Evolutionary conservation across 768 basidiomycete species (phyloP), one percentile per base, ranked within the genome.

Genomic region (Lactarius hengduanensis): DNA sequence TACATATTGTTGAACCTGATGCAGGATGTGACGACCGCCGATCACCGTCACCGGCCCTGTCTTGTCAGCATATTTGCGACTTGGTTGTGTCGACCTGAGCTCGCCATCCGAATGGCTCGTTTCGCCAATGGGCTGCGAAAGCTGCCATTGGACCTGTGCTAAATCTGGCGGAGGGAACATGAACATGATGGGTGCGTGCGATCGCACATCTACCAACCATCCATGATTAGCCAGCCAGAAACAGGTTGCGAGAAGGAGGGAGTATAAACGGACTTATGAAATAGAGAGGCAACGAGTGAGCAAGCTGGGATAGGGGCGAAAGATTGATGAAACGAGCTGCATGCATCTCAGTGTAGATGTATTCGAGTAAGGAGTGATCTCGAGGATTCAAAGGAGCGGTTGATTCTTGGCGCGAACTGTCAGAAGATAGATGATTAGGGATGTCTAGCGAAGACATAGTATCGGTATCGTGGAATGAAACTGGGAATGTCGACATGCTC

Each of bases 311-410:
- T 18, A 90, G 73, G 2, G 90, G 89, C 28, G 83, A 76, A 2
- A 83, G 75, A 72, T 91, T 91, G 71, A 92, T 86, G 71, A 89
- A 91, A 41, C 88, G 78, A 16, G 84, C 78, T 6, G 83, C 83
- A 32, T 90, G 86, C 84, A 88, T 86, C 69, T 87, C 85, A 22
- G 77, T 80, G 77, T 90, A 91, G 13, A 90, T 86, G 55, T 76
- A 76, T 70, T 87, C 85, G 28, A 92, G 77, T 15, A 89, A 69
- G 0, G 82, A 80, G 71, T 91, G 90, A 66, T 91, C 88, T 10
- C 87, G 79, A 3, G 90, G 89, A 72, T 91, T 84, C 3, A 72
- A 68, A 0, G 67, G 68, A 15, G 56, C 43, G 8, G 56, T 41
- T 1, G 69, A 38, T 15, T 9, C 56, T 36, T 57, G 53, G 6